These are phyloP conservation scores for Ustilago loliicola DNA, from an alignment of 1,284 basidiomycete genomes.

Conservation along the genomic window DNA sequence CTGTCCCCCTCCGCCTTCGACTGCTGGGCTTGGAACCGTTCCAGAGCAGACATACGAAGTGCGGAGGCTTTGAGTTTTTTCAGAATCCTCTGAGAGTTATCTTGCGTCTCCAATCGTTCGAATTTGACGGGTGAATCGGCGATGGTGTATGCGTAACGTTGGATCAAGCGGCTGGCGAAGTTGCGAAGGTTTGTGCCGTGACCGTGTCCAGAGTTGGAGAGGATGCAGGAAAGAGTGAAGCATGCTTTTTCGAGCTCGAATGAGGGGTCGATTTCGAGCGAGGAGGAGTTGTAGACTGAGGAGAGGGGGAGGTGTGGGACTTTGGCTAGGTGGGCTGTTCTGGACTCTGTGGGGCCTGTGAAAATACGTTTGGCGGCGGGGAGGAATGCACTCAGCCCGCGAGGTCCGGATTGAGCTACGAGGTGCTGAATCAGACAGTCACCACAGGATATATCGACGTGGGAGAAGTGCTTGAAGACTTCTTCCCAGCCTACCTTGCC, in stretches of 20 bases:
- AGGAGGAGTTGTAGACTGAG: conserved; percentile 23
- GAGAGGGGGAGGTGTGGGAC: conserved; percentile 45
- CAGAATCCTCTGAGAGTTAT: conserved; percentile 14
- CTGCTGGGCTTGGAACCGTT: conserved; percentile 3
- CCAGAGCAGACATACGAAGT: conserved; percentile 6
- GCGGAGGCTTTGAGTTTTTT: conserved; percentile 11
- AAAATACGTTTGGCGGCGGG: conserved; percentile 24
- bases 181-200: conserved; percentile 5
- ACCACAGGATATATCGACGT: conserved; percentile 38
- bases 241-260: conserved; percentile 22
- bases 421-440: conserved; percentile 56
- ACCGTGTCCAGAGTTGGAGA: conserved; percentile 30
- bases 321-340: neutral
- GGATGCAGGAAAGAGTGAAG: conserved; percentile 39
- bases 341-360: conserved; percentile 10
- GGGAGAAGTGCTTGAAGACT: conserved; percentile 50
- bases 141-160: conserved; percentile 52
- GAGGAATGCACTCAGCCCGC: conserved; percentile 45
- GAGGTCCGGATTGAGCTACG: conserved; percentile 30
- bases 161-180: conserved; percentile 44
- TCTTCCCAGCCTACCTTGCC: conserved; percentile 33
- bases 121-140: conserved; percentile 40
- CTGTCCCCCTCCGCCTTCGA: no score
- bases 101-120: conserved; percentile 35
- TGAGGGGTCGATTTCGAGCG: neutral